phyloP scores from a whole-genome alignment of 2,329 filamentous ascomycete genomes.

The Mycocentrospora acerina region DNA sequence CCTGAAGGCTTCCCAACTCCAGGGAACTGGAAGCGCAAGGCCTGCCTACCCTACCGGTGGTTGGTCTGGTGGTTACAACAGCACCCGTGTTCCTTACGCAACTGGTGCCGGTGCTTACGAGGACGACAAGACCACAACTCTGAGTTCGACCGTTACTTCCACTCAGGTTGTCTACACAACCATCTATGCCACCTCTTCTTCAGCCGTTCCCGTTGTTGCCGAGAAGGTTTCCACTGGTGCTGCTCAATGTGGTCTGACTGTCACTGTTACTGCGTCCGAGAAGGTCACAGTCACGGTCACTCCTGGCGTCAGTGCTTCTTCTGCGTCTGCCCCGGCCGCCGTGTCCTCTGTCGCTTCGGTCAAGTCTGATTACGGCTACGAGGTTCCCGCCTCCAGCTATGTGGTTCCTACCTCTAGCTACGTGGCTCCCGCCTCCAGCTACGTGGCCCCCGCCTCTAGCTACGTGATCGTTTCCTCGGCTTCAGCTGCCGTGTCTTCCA shows the following conservation, averaged over 20 bases:
- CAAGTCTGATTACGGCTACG: conserved; percentile 11
- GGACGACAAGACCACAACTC: conserved; percentile 26
- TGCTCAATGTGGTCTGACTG: conserved; percentile 31
- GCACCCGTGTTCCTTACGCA: conserved; percentile 20
- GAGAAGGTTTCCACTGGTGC: conserved; percentile 24
- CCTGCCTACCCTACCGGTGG: conserved; percentile 34
- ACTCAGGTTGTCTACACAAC: conserved; percentile 30
- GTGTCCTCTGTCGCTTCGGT: conserved; percentile 15
- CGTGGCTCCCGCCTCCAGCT: conserved; percentile 10
- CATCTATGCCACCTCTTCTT: conserved; percentile 22
- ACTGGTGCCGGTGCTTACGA: conserved; percentile 22
- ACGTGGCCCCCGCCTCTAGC: conserved; percentile 12
- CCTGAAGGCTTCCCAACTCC: conserved; percentile 11
- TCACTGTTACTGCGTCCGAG: conserved; percentile 44
- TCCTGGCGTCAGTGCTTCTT: conserved; percentile 20
- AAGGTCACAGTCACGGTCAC: conserved; percentile 46
- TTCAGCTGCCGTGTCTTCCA: conserved; percentile 6
- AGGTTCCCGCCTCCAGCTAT: conserved; percentile 7
- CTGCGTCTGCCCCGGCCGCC: conserved; percentile 8
- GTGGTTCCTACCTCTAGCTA: conserved; percentile 9
- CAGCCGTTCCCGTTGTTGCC: conserved; percentile 14
- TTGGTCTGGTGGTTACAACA: conserved; percentile 29
- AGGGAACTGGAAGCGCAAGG: conserved; percentile 21
- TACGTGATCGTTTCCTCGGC: conserved; percentile 12
- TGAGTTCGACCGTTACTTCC: conserved; percentile 26